A percentile compares a stretch with the other conserved stretches of the same genome.
phyloP scores from a whole-genome alignment of 2,329 filamentous ascomycete genomes.

The Ilyonectria destructans region DNA sequence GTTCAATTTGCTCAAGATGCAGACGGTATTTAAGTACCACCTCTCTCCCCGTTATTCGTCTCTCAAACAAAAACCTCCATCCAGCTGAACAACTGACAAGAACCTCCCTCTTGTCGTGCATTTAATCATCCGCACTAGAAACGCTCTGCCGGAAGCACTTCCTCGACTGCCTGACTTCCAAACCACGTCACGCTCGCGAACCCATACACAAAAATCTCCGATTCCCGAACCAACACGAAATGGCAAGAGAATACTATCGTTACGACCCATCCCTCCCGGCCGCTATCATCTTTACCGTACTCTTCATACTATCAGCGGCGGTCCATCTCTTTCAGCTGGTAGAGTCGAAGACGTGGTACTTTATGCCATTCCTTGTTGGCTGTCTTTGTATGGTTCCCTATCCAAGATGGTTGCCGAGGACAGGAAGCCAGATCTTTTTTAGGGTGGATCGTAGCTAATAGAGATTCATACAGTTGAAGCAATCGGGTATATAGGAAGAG shows the following conservation, averaged over 20 bases:
- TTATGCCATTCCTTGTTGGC: conserved; percentile 66
- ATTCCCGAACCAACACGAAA: not conserved
- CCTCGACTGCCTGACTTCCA: no score
- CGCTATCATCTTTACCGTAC: conserved; percentile 57
- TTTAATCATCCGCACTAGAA: no score
- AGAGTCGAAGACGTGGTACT: conserved; percentile 63
- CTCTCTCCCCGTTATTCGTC: no score
- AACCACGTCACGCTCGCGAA: no score
- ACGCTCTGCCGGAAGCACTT: no score
- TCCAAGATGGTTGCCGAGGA: not conserved
- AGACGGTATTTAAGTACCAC: no score
- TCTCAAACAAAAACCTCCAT: no score
- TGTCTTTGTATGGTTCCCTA: conserved; percentile 58
- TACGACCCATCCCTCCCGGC: conserved; percentile 61
- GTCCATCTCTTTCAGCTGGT: conserved; percentile 58
- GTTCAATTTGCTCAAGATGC: no score
- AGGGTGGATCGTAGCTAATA: not conserved
- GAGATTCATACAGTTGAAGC: conserved; percentile 3
- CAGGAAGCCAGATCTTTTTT: not conserved
- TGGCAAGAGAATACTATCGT: conserved; percentile 53
- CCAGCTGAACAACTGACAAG: no score
- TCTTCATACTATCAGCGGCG: conserved; percentile 55
- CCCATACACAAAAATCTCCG: no score
- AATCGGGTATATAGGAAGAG: conserved; percentile 9
- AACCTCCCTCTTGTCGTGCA: no score